Conservation (phyloP, 208 protist species). For the Leptomonas pyrrhocoris region DNA sequence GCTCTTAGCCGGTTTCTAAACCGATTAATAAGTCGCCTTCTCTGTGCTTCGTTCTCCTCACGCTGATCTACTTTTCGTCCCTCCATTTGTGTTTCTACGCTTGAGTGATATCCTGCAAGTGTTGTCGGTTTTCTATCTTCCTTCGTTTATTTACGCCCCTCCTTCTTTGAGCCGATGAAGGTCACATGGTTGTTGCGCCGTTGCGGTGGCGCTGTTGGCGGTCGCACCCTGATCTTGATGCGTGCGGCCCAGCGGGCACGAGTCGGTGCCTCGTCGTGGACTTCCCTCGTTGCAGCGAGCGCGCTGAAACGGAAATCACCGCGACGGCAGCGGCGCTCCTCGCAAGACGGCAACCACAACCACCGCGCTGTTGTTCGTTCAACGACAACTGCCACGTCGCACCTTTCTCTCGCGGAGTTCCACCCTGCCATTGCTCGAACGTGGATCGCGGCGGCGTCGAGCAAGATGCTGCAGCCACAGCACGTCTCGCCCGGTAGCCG, state of each 20-base stretch:
- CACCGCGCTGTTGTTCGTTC: not conserved
- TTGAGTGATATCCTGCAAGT: not conserved
- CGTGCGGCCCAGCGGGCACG: not conserved
- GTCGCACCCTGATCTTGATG: slow-evolving; percentile 9
- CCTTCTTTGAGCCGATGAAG: not conserved
- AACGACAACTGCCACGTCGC: not conserved
- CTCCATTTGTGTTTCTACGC: not conserved
- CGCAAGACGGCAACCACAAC: not conserved
- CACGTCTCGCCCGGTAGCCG: slow-evolving; percentile 67
- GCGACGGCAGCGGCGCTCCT: not conserved
- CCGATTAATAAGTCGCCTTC: slow-evolving; percentile 37
- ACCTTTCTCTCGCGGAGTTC: slow-evolving; percentile 50
- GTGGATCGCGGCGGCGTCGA: slow-evolving; percentile 78
- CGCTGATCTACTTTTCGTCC: not conserved
- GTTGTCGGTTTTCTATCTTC: not conserved
- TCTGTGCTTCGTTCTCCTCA: not conserved
- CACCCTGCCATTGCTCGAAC: slow-evolving; percentile 65
- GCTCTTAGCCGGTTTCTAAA: slow-evolving; percentile 55
- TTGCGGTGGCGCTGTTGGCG: slow-evolving; percentile 4
- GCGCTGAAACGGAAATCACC: not conserved
- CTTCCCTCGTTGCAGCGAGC: not conserved
- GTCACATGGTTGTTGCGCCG: not conserved
- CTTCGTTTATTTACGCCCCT: not conserved
- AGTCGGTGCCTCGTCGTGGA: not conserved
- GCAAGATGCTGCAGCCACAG: slow-evolving; percentile 82